These are phyloP conservation scores for Termitomyces sp. DNA, from an alignment of 768 basidiomycete genomes.

Conservation along the genomic window DNA sequence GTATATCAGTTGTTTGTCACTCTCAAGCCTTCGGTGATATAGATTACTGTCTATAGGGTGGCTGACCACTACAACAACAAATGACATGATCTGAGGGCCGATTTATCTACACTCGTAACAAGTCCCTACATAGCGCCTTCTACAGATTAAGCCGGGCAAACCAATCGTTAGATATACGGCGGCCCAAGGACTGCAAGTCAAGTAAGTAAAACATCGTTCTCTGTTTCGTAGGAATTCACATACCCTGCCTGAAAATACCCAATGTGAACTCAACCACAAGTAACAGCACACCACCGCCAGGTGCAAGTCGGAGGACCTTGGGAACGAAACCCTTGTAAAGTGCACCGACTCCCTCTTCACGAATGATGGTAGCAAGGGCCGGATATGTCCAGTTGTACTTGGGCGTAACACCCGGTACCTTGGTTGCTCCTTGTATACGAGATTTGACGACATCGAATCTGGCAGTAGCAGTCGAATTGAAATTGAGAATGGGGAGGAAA, in stretches of 20 bases:
- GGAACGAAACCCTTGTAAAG: conserved; percentile 95
- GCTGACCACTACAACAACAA: not conserved
- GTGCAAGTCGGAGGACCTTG: conserved; percentile 91
- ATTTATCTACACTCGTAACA: not conserved
- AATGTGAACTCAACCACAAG: conserved; percentile 90
- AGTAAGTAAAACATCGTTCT: not conserved
- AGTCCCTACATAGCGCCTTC: not conserved
- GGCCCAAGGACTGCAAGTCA: conserved; percentile 35
- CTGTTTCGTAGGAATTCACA: conserved; percentile 10
- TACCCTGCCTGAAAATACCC: conserved; percentile 69
- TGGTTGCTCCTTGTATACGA: conserved; percentile 67
- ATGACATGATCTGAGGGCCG: not conserved
- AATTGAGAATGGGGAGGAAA: not conserved
- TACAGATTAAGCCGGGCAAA: not conserved
- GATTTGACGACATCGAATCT: conserved; percentile 47
- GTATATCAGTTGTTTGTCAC: not conserved
- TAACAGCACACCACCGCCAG: conserved; percentile 90
- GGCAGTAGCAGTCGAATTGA: not conserved
- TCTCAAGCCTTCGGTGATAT: not conserved
- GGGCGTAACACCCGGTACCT: conserved; percentile 61
- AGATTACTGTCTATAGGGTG: too few species aligned
- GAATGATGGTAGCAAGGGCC: conserved; percentile 70
- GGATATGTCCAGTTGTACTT: conserved; percentile 98
- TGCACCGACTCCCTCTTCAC: conserved; percentile 82
- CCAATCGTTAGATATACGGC: conserved; percentile 34